A percentile compares a stretch with the other conserved stretches of the same genome.
phyloP scores from a whole-genome alignment of 352 stramenopile species.

The Phytophthora pini region DNA sequence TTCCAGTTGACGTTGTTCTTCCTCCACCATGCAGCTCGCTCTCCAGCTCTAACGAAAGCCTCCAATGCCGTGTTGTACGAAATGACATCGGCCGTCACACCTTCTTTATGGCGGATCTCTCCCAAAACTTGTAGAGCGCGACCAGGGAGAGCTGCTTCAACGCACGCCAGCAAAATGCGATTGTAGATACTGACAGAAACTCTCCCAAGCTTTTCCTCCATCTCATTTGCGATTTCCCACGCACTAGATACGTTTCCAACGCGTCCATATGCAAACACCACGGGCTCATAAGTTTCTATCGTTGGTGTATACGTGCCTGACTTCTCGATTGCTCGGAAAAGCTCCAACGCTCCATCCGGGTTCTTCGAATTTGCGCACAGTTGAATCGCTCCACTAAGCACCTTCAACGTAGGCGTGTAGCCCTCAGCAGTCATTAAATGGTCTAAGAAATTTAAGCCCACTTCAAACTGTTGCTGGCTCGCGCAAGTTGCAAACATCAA shows the following conservation, averaged over 20 bases:
- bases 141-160: constrained; percentile 39
- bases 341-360: constrained; percentile 50
- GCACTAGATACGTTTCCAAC: constrained; percentile 57
- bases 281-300: constrained; percentile 46
- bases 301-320: constrained; percentile 44
- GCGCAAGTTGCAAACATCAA: constrained; percentile 69
- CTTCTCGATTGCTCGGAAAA: constrained; percentile 59
- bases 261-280: constrained; percentile 62
- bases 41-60: constrained; percentile 46
- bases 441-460: constrained; percentile 69
- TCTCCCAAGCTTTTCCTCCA: constrained; percentile 53
- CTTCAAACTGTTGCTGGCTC: constrained; percentile 46
- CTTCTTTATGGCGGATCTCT: constrained; percentile 41
- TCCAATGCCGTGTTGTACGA: constrained; percentile 70
- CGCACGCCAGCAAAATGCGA: constrained; percentile 64
- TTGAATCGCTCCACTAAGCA: constrained; percentile 61
- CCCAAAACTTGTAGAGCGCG: constrained; percentile 50
- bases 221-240: constrained; percentile 43
- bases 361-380: constrained; percentile 57
- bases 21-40: constrained; percentile 29
- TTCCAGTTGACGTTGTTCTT: constrained; percentile 27
- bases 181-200: constrained; percentile 59
- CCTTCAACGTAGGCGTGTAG: constrained; percentile 52
- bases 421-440: constrained; percentile 53
- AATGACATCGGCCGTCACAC: constrained; percentile 41